These are phyloP conservation scores for Lodderomyces parapsilosis DNA, from an alignment of 1,139 yeast species.

Conservation along the genomic window DNA sequence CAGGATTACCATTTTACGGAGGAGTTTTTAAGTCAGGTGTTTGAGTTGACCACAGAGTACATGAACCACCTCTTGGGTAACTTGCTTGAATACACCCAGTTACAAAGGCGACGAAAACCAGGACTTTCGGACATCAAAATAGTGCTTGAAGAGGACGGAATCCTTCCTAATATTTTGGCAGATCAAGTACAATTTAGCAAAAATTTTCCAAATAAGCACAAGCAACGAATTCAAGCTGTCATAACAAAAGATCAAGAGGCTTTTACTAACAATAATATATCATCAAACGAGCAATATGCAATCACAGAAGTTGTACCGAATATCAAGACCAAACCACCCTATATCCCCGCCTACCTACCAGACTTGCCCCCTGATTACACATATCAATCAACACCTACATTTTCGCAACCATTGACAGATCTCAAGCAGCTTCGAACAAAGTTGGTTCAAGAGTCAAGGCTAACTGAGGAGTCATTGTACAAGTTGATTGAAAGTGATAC, in stretches of 20 bases:
- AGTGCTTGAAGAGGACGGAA: slow-evolving; percentile 44
- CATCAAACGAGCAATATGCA: slow-evolving; percentile 44
- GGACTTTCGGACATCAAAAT: slow-evolving; percentile 57
- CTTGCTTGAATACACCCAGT: slow-evolving; percentile 54
- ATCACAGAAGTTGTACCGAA: slow-evolving; percentile 57
- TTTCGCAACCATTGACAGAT: slow-evolving; percentile 62
- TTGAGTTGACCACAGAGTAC: slow-evolving; percentile 49
- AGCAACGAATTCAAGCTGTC: neutral
- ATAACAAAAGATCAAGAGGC: neutral
- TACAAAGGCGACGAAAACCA: slow-evolving; percentile 69
- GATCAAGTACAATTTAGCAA: slow-evolving; percentile 28
- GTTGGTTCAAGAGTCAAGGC: slow-evolving; percentile 74
- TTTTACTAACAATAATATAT: neutral
- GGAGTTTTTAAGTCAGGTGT: slow-evolving; percentile 47
- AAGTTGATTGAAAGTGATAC: slow-evolving; percentile 50
- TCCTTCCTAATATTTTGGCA: slow-evolving; percentile 47
- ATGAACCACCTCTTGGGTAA: slow-evolving; percentile 46
- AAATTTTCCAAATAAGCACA: slow-evolving; percentile 4
- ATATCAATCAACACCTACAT: slow-evolving; percentile 72
- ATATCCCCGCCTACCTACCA: slow-evolving; percentile 77
- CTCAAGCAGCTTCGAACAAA: slow-evolving; percentile 68
- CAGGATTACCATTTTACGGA: slow-evolving; percentile 35
- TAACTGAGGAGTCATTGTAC: slow-evolving; percentile 76
- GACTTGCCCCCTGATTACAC: slow-evolving; percentile 92
- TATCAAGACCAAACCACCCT: slow-evolving; percentile 44